These are phyloP conservation scores for Yamadazyma philogaea DNA, from an alignment of 805 yeast species.

Conservation along the genomic window DNA sequence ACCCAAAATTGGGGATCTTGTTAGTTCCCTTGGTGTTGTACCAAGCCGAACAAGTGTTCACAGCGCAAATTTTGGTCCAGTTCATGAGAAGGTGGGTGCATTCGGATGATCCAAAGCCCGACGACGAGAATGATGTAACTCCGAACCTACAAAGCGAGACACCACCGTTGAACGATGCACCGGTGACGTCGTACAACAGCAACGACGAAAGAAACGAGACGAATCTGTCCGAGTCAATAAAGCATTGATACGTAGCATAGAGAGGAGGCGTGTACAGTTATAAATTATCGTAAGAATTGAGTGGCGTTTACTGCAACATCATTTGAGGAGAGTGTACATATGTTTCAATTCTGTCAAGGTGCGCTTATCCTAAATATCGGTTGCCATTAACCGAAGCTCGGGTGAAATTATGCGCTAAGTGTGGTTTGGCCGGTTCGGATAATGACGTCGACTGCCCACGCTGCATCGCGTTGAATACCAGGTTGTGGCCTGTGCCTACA, in stretches of 20 bases:
- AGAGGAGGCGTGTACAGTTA: neutral
- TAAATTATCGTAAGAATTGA: neutral
- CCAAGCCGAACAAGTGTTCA: slow-evolving; percentile 82
- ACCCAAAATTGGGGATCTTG: slow-evolving; percentile 62
- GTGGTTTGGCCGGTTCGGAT: no score
- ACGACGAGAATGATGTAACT: slow-evolving; percentile 10
- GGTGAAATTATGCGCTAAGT: no score
- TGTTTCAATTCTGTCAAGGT: no score
- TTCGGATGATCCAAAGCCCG: slow-evolving; percentile 23
- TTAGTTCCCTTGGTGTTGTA: slow-evolving; percentile 81
- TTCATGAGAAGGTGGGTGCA: slow-evolving; percentile 70
- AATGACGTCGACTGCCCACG: no score
- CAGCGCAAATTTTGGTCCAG: slow-evolving; percentile 70
- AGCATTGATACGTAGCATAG: no score
- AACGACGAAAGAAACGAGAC: neutral
- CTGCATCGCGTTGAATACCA: no score
- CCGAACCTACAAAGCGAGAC: neutral
- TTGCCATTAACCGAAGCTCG: no score
- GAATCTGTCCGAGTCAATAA: neutral
- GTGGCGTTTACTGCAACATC: no score
- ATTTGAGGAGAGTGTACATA: no score
- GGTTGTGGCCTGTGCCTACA: no score
- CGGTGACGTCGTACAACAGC: neutral
- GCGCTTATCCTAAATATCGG: no score
- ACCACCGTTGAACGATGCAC: neutral